Base-by-base conservation (phyloP, 352 stramenopile species). In the Globisporangium alternatum region DNA sequence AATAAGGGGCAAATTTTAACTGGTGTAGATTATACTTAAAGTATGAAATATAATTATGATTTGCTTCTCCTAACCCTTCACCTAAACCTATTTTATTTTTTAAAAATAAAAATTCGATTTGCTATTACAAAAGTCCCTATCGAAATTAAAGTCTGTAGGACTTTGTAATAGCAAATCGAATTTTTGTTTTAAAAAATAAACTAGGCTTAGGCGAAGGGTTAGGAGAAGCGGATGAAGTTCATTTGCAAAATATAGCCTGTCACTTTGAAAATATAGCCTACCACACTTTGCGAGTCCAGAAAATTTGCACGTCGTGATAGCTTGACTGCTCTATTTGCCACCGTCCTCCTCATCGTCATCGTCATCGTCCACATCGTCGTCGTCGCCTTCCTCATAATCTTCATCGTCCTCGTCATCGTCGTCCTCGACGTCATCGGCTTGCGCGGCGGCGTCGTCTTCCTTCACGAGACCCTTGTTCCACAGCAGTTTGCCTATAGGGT, bases 401-500 rank as follows among this genome's bases (percentile, higher is more conserved):
- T 77, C 67, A 0, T 77, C 68, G 0, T 78, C 72, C 9, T 85
- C 60, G 5, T 85, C 67, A 2, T 77, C 80, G 30, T 74, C 74
- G 15, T 67, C 78, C 15, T 85, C 76, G 6, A 68, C 83, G 15
- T 88, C 77, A 0, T 68, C 76, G 3, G 74, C 75, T 3, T 72
- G 77, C 13, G 70, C 70, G 5, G 72, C 72, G 10, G 68, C 75
- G 21, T 71, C 70, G 49, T 90, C 83, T 43, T 90, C 83, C 31
- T 88, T 88, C 31, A 86, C 83, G n/a, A 91, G 66, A 62, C 86
- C 87, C 53, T 76, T 86, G 45, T 70, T 80, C 85, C 83, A 95
- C 22, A 93, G 71, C 66, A 81, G 71, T 44, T 78, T 80, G 54
- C 81, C 81, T 88, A 49, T 7, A 41, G 41, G 35, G 17, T 21